Conservation (phyloP, 2,329 filamentous ascomycete genomes). For the Pestalotiopsis sp. region DNA sequence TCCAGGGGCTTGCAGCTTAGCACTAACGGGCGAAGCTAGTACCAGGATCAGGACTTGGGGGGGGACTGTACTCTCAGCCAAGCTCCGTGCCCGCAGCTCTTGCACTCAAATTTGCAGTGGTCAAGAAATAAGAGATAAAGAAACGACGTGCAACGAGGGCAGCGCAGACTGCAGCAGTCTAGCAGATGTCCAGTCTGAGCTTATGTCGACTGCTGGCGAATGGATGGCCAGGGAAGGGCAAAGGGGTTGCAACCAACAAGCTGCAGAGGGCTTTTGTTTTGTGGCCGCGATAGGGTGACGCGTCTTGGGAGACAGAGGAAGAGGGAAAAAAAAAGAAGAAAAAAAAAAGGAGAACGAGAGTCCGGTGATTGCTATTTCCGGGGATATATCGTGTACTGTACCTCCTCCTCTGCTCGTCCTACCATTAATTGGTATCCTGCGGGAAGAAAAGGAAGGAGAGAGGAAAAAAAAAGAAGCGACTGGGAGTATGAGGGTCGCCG, state of each 20-base stretch:
- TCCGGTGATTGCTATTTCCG: neutral
- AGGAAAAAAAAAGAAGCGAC: neutral
- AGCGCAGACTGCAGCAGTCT: neutral
- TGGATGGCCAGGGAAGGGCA: neutral
- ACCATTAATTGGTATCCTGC: neutral
- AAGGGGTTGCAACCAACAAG: neutral
- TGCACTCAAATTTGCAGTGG: neutral
- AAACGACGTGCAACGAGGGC: neutral
- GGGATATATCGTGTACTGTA: neutral
- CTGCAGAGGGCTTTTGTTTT: neutral
- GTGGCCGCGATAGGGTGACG: neutral
- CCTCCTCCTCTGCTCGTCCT: neutral
- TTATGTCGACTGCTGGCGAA: neutral
- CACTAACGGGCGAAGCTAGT: slow-evolving; percentile 5
- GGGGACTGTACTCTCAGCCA: neutral
- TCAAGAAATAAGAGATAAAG: neutral
- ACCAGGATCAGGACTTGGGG: slow-evolving; percentile 1
- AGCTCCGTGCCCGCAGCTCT: neutral
- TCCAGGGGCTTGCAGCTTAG: slow-evolving; percentile 8
- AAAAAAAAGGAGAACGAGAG: neutral
- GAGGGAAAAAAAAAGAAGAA: neutral
- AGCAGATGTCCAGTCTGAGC: neutral
- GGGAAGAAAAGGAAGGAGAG: neutral
- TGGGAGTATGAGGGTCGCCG: neutral
- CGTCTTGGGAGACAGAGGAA: neutral